Evolutionary conservation across 805 yeast species (phyloP).

Genomic region (Huiozyma naganishii): DNA sequence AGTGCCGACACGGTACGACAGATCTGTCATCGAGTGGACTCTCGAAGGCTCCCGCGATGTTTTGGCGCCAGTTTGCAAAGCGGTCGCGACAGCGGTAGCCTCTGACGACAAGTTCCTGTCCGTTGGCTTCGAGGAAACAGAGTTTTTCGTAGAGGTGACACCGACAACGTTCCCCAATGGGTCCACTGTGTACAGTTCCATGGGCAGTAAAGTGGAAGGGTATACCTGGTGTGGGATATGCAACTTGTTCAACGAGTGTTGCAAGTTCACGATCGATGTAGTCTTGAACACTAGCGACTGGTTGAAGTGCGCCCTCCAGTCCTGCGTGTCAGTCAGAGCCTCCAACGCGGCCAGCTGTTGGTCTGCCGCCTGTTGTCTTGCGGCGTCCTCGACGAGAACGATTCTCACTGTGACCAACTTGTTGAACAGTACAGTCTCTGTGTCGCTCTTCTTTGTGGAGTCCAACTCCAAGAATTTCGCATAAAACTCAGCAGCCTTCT

Average conservation of each 20-base stretch:
- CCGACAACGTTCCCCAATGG: conserved; percentile 81
- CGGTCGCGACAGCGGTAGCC: conserved; percentile 5
- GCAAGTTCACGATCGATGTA: conserved; percentile 19
- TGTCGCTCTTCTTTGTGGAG: background rate
- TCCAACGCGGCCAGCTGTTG: conserved; percentile 11
- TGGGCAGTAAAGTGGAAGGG: conserved; percentile 67
- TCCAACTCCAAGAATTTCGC: conserved; percentile 15
- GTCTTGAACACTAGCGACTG: conserved; percentile 30
- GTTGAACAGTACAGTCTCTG: conserved; percentile 11
- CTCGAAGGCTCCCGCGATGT: conserved; percentile 9
- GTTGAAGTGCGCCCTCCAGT: conserved; percentile 42
- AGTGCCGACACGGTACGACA: conserved; percentile 11
- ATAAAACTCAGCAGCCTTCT: conserved; percentile 46
- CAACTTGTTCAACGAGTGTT: conserved; percentile 20
- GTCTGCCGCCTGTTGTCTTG: conserved; percentile 17
- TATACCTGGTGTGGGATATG: conserved; percentile 39
- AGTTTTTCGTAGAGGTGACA: conserved; percentile 52
- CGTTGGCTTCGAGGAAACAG: conserved; percentile 38
- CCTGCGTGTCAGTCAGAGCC: conserved; percentile 19
- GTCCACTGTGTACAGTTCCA: conserved; percentile 66
- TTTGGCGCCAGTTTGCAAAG: conserved; percentile 2
- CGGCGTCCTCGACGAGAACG: conserved; percentile 11
- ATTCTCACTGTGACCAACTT: conserved; percentile 22
- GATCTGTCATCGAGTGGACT: conserved; percentile 16
- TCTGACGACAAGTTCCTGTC: conserved; percentile 5